These are phyloP conservation scores for Echium plantagineum DNA, from an alignment of 257 asterid species.

Conservation along the genomic window DNA sequence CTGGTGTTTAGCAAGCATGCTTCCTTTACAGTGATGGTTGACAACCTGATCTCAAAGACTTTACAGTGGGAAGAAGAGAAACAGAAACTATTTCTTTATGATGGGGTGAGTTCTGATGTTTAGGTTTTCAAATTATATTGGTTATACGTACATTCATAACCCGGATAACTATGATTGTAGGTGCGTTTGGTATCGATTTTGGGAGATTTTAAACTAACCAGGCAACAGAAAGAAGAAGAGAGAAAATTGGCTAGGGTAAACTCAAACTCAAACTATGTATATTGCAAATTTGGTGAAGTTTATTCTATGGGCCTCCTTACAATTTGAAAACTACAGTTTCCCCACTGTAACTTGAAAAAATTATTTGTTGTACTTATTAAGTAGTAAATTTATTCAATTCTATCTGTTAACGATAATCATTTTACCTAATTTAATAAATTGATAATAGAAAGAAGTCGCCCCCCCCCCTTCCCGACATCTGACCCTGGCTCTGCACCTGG, in stretches of 20 bases:
- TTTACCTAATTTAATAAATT: no score
- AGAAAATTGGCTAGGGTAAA: slow-evolving; percentile 74
- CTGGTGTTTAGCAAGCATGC: slow-evolving; percentile 12
- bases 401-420: no score
- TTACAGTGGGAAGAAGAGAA: slow-evolving; percentile 81
- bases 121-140: slow-evolving; percentile 4
- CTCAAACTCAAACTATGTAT: slow-evolving; percentile 1
- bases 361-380: no score
- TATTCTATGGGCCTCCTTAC: no score
- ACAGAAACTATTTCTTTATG: slow-evolving; percentile 67
- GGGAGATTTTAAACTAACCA: slow-evolving; percentile 73
- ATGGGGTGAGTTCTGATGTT: slow-evolving; percentile 53
- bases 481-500: no score
- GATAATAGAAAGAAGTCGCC: no score
- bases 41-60: slow-evolving; percentile 57
- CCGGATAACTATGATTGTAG: slow-evolving; percentile 23
- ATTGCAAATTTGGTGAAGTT: no score
- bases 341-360: no score
- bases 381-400: no score
- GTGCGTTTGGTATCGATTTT: slow-evolving; percentile 78
- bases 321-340: no score
- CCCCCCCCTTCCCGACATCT: no score
- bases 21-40: slow-evolving; percentile 57
- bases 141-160: neutral
- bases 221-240: slow-evolving; percentile 72